Conservation (phyloP, 192 early-diverging fungal genomes). For the Phycomyces nitens region DNA sequence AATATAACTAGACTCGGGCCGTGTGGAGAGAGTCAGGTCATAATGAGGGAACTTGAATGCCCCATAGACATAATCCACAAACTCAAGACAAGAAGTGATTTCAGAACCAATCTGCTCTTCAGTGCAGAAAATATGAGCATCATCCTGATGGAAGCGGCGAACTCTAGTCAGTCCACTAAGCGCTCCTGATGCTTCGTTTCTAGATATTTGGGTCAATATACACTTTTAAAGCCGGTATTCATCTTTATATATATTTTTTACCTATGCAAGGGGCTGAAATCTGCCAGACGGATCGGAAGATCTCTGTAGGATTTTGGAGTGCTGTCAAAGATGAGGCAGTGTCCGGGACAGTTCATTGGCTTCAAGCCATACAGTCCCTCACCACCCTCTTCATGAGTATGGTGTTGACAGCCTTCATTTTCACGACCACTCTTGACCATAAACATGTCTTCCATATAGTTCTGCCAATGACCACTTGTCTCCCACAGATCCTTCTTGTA, state of each 20-base stretch:
- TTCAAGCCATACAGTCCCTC: constrained; percentile 83
- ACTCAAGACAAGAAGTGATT: constrained; percentile 70
- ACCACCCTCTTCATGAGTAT: constrained; percentile 24
- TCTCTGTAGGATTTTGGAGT: constrained; percentile 81
- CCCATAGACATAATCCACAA: constrained; percentile 76
- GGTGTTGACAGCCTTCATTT: constrained; percentile 20
- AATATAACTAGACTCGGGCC: constrained; percentile 69
- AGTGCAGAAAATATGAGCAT: constrained; percentile 94
- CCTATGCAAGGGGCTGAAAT: constrained; percentile 93
- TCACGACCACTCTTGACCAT: constrained; percentile 43
- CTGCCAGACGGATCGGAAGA: constrained; percentile 83
- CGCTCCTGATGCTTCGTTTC: constrained; percentile 89
- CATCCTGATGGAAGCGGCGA: constrained; percentile 94
- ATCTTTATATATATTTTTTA: constrained; percentile 32
- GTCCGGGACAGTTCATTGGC: constrained; percentile 98
- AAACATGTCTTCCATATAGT: constrained; percentile 96
- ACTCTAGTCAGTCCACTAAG: constrained; percentile 88
- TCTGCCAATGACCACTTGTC: constrained; percentile 92
- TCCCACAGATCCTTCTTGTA: constrained; percentile 94
- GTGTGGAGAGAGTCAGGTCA: constrained; percentile 76
- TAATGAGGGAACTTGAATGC: constrained; percentile 79
- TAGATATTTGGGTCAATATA: constrained; percentile 27
- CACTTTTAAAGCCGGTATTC: too few species aligned
- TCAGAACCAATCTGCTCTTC: constrained; percentile 75
- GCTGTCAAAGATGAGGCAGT: constrained; percentile 87